Base-by-base conservation (phyloP, 2,329 filamentous ascomycete species). In the Cadophora sp. region DNA sequence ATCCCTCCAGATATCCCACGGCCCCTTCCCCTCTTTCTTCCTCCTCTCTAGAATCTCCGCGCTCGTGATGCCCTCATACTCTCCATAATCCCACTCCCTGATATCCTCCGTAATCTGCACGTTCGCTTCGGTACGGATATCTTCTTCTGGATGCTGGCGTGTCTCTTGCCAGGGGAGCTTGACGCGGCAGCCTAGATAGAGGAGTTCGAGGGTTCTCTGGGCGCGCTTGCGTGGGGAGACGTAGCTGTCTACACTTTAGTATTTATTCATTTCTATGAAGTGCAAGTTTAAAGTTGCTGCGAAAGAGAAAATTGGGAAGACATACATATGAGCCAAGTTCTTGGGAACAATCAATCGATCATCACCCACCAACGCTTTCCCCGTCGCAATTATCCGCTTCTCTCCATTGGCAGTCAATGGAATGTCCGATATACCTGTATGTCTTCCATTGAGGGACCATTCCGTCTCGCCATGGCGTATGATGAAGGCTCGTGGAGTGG, bases 381-480 rank as follows among this genome's bases (percentile, higher is more conserved):
- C 94, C 0, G 95, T 97, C 1, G 91, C 89, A 67, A 82, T 83
- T 68, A 94, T 86, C 69, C 92, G 86, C 79, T 88, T 92, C 83
- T 94, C 92, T 63, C 95, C 95, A 77, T 93, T 91, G 62, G 85
- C 81, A 0, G 94, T 97, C 46, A 97, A 84, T 0, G 93, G 90
- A 4, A 98, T 92, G 76, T 98, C 94, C n/a, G 92, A 92, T 31
- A 83, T 85, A 62, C 94, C 92, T 0, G 95, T 98, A 81, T 97
- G 93, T 63, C 89, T 86, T 66, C 93, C 94, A 73, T 91, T 91
- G 59, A 97, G 88, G 5, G 92, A 97, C 94, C 94, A 98, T 83
- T 97, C 93, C 4, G 94, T 98, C 83, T 97, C 93, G 81, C 94
- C 95, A 78, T 97, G 94, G 74, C 94, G 92, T 78, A 94, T 82